Evolutionary conservation across 352 stramenopile species (phyloP), one percentile per base, ranked within the genome.

Genomic region (Sclerospora graminicola): DNA sequence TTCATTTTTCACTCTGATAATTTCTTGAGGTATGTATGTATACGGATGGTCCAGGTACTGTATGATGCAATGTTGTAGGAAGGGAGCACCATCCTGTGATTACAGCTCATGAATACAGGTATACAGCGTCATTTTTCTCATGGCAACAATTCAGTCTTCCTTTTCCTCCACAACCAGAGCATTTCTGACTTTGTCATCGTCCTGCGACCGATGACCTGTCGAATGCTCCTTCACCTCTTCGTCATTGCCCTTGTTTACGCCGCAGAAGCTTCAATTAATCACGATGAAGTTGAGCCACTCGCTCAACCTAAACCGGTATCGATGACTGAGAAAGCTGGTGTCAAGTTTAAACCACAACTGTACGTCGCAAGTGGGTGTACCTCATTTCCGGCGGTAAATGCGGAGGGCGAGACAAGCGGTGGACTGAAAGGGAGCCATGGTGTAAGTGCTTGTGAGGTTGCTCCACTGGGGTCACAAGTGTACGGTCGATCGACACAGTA

Each of bases 401-500:
- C 13, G 27, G 37, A n/a, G 32, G 23, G 37, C 14, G 15, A n/a
- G 8, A 43, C 26, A 8, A 43, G 8, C 13, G 37, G 28, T 2
- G 27, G 39, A 11, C 18, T 45, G 1, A 45, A 45, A 15, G 8
- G 26, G 21, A 45, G 1, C 8, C 13, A 32, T 2, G 23, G 36
- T 14, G 23, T 20, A 5, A 14, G 21, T n/a, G 24, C n/a, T 0
- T 49, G 40, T 16, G 20, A 35, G 10, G 13, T 14, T 0, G 18
- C 48, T 10, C 2, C 7, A 19, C 8, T 49, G 27, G 50, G 42
- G 0, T 48, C 50, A 14, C 50, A 52, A 41, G 37, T 52, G 2
- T 58, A 58, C 14, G 38, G 42, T 2, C 36, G 49, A 36, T 20
- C 42, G 0, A 21, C n/a, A 9, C 44, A 39, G 42, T 35, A 33